These are phyloP conservation scores for Cordyceps militaris DNA, from an alignment of 2,329 filamentous ascomycete genomes.

Conservation along the genomic window DNA sequence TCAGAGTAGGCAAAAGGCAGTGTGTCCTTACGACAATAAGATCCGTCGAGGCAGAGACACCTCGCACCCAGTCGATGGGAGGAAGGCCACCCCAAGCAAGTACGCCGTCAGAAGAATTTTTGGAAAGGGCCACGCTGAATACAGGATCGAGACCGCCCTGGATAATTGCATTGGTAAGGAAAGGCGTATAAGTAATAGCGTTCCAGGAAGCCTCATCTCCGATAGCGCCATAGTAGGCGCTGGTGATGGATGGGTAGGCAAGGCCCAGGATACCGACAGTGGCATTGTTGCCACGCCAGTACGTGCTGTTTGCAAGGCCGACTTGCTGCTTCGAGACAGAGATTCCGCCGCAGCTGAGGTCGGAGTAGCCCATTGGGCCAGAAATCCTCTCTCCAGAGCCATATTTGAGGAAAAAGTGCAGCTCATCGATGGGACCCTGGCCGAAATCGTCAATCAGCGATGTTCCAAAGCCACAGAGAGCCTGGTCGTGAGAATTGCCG, in stretches of 20 bases:
- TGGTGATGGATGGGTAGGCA: constrained; percentile 44
- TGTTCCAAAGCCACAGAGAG: constrained; percentile 35
- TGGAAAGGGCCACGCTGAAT: constrained; percentile 42
- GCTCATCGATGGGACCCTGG: constrained; percentile 29
- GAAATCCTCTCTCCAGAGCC: constrained; percentile 42
- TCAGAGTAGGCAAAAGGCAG: too few relatives aligned
- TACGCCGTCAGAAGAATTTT: constrained; percentile 38
- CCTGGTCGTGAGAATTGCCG: constrained; percentile 25
- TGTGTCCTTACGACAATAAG: constrained; percentile 38
- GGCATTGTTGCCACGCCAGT: constrained; percentile 45
- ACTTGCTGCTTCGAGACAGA: constrained; percentile 39
- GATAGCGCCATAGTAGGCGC: constrained; percentile 35
- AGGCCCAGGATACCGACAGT: constrained; percentile 46
- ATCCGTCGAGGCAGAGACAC: constrained; percentile 29
- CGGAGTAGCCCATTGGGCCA: constrained; percentile 40
- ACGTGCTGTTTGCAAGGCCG: constrained; percentile 41
- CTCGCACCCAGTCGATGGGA: constrained; percentile 26
- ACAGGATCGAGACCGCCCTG: constrained; percentile 38
- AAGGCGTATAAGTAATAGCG: constrained; percentile 38
- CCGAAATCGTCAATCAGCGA: constrained; percentile 33
- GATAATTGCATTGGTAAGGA: constrained; percentile 41
- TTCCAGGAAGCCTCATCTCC: constrained; percentile 32
- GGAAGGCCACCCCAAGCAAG: constrained; percentile 42
- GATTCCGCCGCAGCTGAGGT: constrained; percentile 40
- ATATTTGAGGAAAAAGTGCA: constrained; percentile 41